A percentile compares a stretch with the other conserved stretches of the same genome.
Conservation (phyloP, 2,329 filamentous ascomycete genomes). For the Colletotrichum phormii region DNA sequence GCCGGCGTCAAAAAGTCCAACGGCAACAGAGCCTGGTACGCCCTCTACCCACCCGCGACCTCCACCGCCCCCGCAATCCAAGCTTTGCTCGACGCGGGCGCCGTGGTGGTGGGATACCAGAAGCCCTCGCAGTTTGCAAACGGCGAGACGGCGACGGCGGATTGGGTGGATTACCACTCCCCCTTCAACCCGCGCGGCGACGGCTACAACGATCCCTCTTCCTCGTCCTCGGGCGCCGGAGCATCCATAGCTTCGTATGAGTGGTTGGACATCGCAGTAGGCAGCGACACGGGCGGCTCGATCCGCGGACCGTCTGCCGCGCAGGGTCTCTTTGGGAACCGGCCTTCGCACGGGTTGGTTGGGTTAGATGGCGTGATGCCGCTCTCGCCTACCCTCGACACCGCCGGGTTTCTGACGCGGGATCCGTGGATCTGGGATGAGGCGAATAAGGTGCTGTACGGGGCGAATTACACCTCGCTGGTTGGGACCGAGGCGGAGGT, state of each 20-base stretch:
- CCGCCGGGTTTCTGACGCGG: slow-evolving; percentile 54
- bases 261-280: slow-evolving; percentile 58
- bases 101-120: slow-evolving; percentile 59
- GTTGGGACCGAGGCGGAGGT: not conserved
- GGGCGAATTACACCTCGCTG: slow-evolving; percentile 47
- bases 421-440: slow-evolving; percentile 49
- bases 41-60: slow-evolving; percentile 60
- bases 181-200: slow-evolving; percentile 60
- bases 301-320: slow-evolving; percentile 58
- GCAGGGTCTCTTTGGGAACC: slow-evolving; percentile 58
- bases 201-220: slow-evolving; percentile 58
- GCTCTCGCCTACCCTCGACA: slow-evolving; percentile 55
- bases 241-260: slow-evolving; percentile 54
- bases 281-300: slow-evolving; percentile 58
- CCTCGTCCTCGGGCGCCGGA: slow-evolving; percentile 46
- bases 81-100: slow-evolving; percentile 68
- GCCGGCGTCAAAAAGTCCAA: slow-evolving; percentile 63
- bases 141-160: slow-evolving; percentile 55
- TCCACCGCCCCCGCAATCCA: slow-evolving; percentile 64
- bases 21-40: slow-evolving; percentile 68
- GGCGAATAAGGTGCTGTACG: slow-evolving; percentile 47
- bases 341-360: slow-evolving; percentile 55
- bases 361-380: slow-evolving; percentile 55
- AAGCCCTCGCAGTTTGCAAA: slow-evolving; percentile 59
- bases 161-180: slow-evolving; percentile 52